phyloP scores from a whole-genome alignment of 108 stramenopile genomes.

The Skeletonema marinoi region DNA sequence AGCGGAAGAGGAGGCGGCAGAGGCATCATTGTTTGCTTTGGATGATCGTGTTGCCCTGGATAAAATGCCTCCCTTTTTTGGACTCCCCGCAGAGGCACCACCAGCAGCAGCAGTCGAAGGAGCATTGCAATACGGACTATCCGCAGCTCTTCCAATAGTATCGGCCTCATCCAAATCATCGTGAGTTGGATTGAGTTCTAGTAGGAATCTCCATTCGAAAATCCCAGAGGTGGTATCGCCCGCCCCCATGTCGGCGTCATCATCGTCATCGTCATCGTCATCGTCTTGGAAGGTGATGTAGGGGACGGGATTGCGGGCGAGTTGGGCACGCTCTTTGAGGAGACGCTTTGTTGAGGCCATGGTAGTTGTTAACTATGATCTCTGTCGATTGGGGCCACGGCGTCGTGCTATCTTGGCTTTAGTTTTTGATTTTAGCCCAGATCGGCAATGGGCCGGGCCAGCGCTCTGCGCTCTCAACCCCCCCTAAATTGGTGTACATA shows the following conservation, averaged over 20 bases:
- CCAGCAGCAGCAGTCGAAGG: slow-evolving; percentile 7
- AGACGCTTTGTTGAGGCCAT: slow-evolving; percentile 54
- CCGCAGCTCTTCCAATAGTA: slow-evolving; percentile 32
- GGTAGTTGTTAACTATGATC: not conserved
- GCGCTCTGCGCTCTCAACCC: too few relatives aligned
- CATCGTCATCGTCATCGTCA: slow-evolving; percentile 35
- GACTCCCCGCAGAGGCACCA: slow-evolving; percentile 3
- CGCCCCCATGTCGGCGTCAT: slow-evolving; percentile 7
- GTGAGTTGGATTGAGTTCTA: slow-evolving; percentile 40
- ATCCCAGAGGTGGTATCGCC: slow-evolving; percentile 15
- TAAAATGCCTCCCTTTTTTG: slow-evolving; percentile 14
- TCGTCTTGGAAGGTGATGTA: slow-evolving; percentile 42
- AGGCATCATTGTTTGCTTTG: slow-evolving; percentile 16
- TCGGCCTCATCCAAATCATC: slow-evolving; percentile 26
- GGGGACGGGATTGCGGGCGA: slow-evolving; percentile 50
- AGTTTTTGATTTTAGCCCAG: too few relatives aligned
- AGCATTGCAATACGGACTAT: slow-evolving; percentile 37
- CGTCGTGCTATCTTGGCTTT: too few relatives aligned
- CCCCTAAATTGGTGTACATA: too few relatives aligned
- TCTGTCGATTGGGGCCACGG: too few relatives aligned
- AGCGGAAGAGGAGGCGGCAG: not conserved
- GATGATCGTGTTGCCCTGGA: slow-evolving; percentile 24
- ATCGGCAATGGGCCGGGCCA: too few relatives aligned
- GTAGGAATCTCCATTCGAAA: slow-evolving; percentile 42
- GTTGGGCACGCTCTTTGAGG: slow-evolving; percentile 39